Evolutionary conservation across 305 asterid genomes (phyloP), one percentile per base, ranked within the genome.

Genomic region (Fraxinus baroniana): DNA sequence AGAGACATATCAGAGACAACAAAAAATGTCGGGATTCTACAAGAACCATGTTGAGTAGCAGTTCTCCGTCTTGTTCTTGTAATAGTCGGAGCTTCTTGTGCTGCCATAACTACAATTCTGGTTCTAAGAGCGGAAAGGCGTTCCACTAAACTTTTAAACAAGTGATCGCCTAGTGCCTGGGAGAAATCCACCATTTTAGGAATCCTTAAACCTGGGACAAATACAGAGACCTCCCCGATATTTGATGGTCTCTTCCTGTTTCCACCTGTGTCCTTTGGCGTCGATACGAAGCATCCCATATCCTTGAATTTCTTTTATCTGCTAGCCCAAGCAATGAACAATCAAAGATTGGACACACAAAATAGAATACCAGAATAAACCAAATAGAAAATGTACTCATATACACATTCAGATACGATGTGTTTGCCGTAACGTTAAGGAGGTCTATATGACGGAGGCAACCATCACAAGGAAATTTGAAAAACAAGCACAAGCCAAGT

Each of bases 81-180:
- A 80, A 97, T 92, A 22, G 95, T 89, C 0, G 97, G 97, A 84
- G 90, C 99, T 92, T 95, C 99, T 90, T 97, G 98, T 33, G 89
- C 95, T 17, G 97, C 98, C 98, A 97, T 92, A 62, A 92, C 98
- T 83, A 97, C 98, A 83, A 94, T 90, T 84, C 98, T 90, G 30
- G 97, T 93, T 84, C 99, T 93, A 85, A 97, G 97, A 85, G 98
- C 98, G 26, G 98, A 93, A 64, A 97, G 93, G 46, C 93, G 95
- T 84, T 97, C 99, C 70, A 90, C 91, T 85, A 93, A 87, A 87
- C 86, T 90, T 85, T 86, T 93, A 52, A 89, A 87, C 46, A 93
- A 83, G 77, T 83, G 86, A 78, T 89, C 93, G 39, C 91, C 95
- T 15, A 93, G 86, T 15, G 94, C 84, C 75, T 82, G 90, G 20